Evolutionary conservation across 2,329 filamentous ascomycete genomes (phyloP).

Genomic region (Penicillium verrucosum): DNA sequence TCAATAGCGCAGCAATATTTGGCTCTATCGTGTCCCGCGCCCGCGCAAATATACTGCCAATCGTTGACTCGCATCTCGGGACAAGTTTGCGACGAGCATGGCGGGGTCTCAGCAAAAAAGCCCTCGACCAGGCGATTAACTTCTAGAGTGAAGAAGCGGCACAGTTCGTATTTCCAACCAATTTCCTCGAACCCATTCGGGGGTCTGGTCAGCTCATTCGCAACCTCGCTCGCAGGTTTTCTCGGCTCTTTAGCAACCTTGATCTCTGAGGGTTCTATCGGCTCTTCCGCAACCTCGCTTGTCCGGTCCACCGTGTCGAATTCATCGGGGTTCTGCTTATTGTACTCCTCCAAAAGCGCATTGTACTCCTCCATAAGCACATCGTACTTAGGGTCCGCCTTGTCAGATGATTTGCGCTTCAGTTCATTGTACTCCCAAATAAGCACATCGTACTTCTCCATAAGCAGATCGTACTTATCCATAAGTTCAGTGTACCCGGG

Average conservation of each 20-base stretch:
- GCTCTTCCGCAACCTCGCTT: slow-evolving; percentile 62
- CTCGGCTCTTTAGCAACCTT: slow-evolving; percentile 59
- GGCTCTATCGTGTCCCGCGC: neutral
- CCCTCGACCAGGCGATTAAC: slow-evolving; percentile 89
- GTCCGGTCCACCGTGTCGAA: slow-evolving; percentile 66
- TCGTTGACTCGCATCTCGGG: slow-evolving; percentile 98
- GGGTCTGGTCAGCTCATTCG: slow-evolving; percentile 71
- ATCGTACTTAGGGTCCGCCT: neutral
- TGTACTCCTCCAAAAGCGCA: neutral
- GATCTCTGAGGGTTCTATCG: neutral
- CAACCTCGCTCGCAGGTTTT: slow-evolving; percentile 66
- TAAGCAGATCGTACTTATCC: neutral
- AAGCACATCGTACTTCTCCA: neutral
- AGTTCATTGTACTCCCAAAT: neutral
- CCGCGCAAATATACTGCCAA: slow-evolving; percentile 96
- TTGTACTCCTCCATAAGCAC: neutral
- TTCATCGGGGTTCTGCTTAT: slow-evolving; percentile 47
- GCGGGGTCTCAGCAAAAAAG: slow-evolving; percentile 85
- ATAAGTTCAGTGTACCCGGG: neutral
- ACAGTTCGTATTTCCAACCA: slow-evolving; percentile 97
- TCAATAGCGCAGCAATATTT: slow-evolving; percentile 84
- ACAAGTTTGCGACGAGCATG: slow-evolving; percentile 84
- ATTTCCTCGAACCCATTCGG: slow-evolving; percentile 79
- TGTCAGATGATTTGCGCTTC: neutral
- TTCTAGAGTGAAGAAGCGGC: slow-evolving; percentile 90